Evolutionary conservation across 2,329 filamentous ascomycete genomes (phyloP), one percentile per base, ranked within the genome.

Genomic region (Trichoderma atroviride): DNA sequence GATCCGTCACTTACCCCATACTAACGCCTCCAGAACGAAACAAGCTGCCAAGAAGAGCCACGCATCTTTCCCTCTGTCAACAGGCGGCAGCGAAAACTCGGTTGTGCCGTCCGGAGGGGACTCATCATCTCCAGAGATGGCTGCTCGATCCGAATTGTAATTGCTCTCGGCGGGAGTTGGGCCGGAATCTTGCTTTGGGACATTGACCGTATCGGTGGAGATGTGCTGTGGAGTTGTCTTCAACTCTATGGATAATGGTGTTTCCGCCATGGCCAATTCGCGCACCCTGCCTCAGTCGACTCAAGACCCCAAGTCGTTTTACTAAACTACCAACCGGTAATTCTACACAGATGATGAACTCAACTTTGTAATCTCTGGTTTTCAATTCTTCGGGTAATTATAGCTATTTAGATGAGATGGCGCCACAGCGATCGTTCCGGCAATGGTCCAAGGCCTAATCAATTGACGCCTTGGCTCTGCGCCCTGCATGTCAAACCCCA

Each of bases 31-130:
- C 37, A 78, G 64, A 29, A 75, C 73, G 59, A 78, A 79, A n/a
- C 76, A 74, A 13, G 78, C 77, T 0, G 73, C 72, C 4, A 80
- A 65, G 59, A 80, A 80, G 6, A 79, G 63, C 76, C 77, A 80
- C 0, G 78, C 78, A 70, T 79, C 74, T 61, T 78, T 80, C 2
- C 78, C 78, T 0, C 75, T 69, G 56, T 80, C 78, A 3, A 78
- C 78, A 0, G 74, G 76, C 9, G 77, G 76, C 11, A 79, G 62
- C 11, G 69, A 76, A 37, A 74, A 74, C 27, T 73, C 74, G 4
- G 65, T 43, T 4, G 24, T 53, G 7, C 65, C 65, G 16, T 10
- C 56, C 9, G 65, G 65, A 5, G 65, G 65, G 13, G 19, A 53
- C 11, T 68, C 56, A 2, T 53, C 56, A 24, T 58, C 63, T 29